phyloP scores from a whole-genome alignment of 192 early-diverging fungal species.

The Backusella circina region DNA sequence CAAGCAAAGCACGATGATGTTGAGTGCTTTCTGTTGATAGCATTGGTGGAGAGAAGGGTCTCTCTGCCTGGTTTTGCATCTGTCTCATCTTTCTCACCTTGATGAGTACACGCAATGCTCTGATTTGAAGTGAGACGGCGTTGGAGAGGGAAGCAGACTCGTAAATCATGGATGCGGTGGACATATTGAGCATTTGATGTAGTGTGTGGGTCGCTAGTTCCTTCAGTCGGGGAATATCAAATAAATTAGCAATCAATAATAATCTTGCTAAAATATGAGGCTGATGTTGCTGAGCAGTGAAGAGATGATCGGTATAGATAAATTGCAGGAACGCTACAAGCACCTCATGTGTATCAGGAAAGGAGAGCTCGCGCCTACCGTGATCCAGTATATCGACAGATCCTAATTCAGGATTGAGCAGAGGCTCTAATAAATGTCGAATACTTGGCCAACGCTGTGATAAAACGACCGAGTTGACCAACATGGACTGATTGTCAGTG shows the following conservation, averaged over 20 bases:
- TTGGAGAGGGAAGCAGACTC: constrained; percentile 63
- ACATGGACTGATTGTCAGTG: constrained; percentile 40
- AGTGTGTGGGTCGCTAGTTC: constrained; percentile 53
- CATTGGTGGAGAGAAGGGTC: background rate
- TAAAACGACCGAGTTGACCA: constrained; percentile 50
- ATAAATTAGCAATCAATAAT: constrained; percentile 57
- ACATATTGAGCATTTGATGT: constrained; percentile 56
- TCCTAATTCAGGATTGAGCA: constrained; percentile 11
- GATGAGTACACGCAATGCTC: constrained; percentile 51
- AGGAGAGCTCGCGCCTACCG: background rate
- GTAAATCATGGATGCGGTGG: constrained; percentile 62
- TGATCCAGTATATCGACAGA: constrained; percentile 20
- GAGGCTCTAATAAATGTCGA: constrained; percentile 12
- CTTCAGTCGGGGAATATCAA: constrained; percentile 52
- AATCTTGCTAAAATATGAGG: constrained; percentile 61
- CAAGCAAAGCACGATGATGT: background rate
- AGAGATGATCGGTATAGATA: constrained; percentile 63
- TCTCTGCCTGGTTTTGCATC: background rate
- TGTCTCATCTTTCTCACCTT: constrained; percentile 49
- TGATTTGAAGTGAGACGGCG: constrained; percentile 58
- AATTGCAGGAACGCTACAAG: constrained; percentile 63
- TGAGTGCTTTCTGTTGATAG: background rate
- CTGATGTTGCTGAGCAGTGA: constrained; percentile 61
- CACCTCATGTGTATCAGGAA: constrained; percentile 47
- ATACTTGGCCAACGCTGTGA: constrained; percentile 52